Conservation (phyloP, 345 rosid genomes). For the Moricandia moricandioides region DNA sequence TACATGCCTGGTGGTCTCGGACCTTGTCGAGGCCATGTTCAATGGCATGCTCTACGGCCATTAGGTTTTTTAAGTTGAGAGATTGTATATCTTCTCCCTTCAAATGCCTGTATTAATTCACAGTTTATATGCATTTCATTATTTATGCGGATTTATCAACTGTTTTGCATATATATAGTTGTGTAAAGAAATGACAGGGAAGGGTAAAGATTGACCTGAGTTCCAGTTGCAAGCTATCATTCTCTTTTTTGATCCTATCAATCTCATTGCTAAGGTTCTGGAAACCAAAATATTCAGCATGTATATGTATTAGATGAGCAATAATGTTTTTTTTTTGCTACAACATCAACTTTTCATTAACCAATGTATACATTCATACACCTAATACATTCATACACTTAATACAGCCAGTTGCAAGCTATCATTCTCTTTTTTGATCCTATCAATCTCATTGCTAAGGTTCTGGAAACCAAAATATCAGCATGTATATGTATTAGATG, state of each 20-base stretch:
- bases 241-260: constrained; percentile 80
- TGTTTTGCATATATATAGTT: not conserved
- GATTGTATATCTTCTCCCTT: constrained; percentile 72
- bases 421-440: constrained; percentile 81
- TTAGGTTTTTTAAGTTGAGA: constrained; percentile 54
- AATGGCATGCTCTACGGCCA: constrained; percentile 57
- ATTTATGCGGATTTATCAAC: not conserved
- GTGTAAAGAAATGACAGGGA: not conserved
- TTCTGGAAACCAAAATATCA: constrained; percentile 39
- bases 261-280: constrained; percentile 77
- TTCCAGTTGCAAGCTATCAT: constrained; percentile 74
- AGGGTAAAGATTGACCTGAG: constrained; percentile 49
- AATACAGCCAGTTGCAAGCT: constrained; percentile 74
- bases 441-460: constrained; percentile 75
- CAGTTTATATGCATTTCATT: not conserved
- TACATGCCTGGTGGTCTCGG: constrained; percentile 52
- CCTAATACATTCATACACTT: too few relatives aligned
- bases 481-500: not conserved
- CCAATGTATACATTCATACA: too few relatives aligned
- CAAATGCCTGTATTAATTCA: constrained; percentile 50
- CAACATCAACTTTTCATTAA: too few relatives aligned
- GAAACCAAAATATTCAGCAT: constrained; percentile 7
- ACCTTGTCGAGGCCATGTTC: constrained; percentile 57
- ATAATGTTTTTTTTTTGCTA: too few relatives aligned
- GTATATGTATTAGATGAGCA: not conserved